Base-by-base conservation (phyloP, 2,329 filamentous ascomycete genomes). In the Capronia epimyces region DNA sequence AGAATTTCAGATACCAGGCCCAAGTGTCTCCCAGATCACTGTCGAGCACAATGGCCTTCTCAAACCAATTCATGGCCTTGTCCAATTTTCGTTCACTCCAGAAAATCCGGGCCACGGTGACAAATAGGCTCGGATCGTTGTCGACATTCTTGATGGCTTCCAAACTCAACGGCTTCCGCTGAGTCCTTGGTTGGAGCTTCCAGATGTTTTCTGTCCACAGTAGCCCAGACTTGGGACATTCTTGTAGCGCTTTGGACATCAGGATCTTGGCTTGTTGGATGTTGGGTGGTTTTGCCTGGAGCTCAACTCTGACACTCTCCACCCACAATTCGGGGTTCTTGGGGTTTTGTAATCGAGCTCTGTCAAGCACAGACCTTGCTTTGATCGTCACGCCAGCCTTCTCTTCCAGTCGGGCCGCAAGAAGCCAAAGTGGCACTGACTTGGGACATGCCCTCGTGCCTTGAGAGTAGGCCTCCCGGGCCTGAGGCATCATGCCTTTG, bases 131-230 rank as follows among this genome's bases (percentile, higher is more conserved):
- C 0, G 93, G 82, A 65, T 97, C 91, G 64, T 89, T 93, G 66
- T 97, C 93, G 4, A 95, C 88, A 69, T 95, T 94, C 72, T 95
- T 94, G 71, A 98, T 95, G 24, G 91, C 94, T 71, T 97, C 93
- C 40, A 97, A 76, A 49, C 86, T 87, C 53, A 90, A 82, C 2
- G 91, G 86, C 68, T 96, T 95, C 50, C 94, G 86, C 67, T 97
- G 89, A 29, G 93, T 94, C 44, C 93, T 84, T 24, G 86, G 74
- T 66, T 97, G 94, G 6, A 98, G 81, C 67, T 95, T 80, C 88
- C 90, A 95, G 66, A 98, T 97, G 59, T 88, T 88, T 72, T 98
- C 93, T 29, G 82, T 84, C 89, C 91, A 97, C 3, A 98, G 78
- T 0, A 95, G 74, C 0, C 93, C 93, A 52, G 83, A 93, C 61